A percentile compares a stretch with the other conserved stretches of the same genome.
phyloP scores from a whole-genome alignment of 2,329 filamentous ascomycete genomes.

The Aspergillus hiratsukae region DNA sequence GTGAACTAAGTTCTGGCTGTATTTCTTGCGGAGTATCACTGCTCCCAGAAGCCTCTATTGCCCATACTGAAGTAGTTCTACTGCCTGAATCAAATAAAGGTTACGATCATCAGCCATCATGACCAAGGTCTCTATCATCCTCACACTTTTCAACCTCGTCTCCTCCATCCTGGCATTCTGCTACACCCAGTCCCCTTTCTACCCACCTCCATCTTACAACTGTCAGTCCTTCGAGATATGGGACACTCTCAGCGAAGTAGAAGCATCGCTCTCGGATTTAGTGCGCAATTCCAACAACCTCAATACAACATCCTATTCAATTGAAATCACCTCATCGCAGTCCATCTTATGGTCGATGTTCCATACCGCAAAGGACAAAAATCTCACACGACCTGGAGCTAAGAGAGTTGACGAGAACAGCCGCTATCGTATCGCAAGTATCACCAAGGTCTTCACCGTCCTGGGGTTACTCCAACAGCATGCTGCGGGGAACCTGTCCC shows the following conservation, averaged over 20 bases:
- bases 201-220: not conserved
- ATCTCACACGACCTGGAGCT: not conserved
- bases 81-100: not conserved
- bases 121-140: not conserved
- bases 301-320: not conserved
- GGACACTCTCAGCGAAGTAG: not conserved
- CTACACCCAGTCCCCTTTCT: not conserved
- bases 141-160: not conserved
- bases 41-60: too few species aligned
- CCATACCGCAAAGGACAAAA: not conserved
- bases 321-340: not conserved
- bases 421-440: slow-evolving; percentile 23
- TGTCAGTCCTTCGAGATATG: not conserved
- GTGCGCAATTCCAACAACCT: not conserved
- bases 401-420: not conserved
- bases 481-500: slow-evolving; percentile 20
- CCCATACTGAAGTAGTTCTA: too few species aligned
- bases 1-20: too few species aligned
- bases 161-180: not conserved
- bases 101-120: not conserved
- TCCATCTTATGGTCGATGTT: not conserved
- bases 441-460: slow-evolving; percentile 25
- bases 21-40: too few species aligned
- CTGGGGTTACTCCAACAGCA: slow-evolving; percentile 24
- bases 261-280: not conserved